Evolutionary conservation across 352 stramenopile species (phyloP).

Genomic region (Poterioochromonas sp.): DNA sequence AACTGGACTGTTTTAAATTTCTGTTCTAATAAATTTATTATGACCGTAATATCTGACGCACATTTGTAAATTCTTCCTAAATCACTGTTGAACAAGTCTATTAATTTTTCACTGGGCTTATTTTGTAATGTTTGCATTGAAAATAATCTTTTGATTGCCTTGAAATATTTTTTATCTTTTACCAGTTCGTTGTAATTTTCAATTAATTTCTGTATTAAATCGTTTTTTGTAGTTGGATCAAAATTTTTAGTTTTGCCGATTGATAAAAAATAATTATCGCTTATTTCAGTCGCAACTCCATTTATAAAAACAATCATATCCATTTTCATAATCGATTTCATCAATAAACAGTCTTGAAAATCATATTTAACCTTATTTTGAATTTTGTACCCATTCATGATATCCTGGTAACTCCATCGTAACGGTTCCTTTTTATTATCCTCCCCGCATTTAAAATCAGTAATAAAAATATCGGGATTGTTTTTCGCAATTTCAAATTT

Average conservation of each 20-base stretch:
- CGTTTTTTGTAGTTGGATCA: background rate
- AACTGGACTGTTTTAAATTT: background rate
- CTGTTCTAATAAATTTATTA: background rate
- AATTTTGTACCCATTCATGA: background rate
- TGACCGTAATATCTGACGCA: background rate
- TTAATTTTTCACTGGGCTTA: background rate
- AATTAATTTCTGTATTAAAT: conserved; percentile 2
- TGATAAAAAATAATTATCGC: background rate
- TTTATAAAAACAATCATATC: conserved; percentile 5
- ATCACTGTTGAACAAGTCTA: background rate
- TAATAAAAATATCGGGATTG: background rate
- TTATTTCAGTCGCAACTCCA: background rate
- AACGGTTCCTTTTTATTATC: background rate
- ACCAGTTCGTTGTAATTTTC: background rate
- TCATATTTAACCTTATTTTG: background rate
- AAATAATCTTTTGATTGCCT: conserved; percentile 7
- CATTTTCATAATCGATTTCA: background rate
- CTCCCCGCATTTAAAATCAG: conserved; percentile 1
- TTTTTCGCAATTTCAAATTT: conserved; percentile 9
- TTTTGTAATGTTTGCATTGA: background rate
- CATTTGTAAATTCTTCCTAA: background rate
- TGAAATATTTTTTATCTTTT: conserved; percentile 2
- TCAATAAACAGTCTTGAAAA: background rate
- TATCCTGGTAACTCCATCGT: background rate
- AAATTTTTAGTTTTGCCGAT: background rate